A percentile compares a stretch with the other conserved stretches of the same genome.
Evolutionary conservation across 2,329 filamentous ascomycete species (phyloP).

Genomic region (Fusarium austroafricanum): DNA sequence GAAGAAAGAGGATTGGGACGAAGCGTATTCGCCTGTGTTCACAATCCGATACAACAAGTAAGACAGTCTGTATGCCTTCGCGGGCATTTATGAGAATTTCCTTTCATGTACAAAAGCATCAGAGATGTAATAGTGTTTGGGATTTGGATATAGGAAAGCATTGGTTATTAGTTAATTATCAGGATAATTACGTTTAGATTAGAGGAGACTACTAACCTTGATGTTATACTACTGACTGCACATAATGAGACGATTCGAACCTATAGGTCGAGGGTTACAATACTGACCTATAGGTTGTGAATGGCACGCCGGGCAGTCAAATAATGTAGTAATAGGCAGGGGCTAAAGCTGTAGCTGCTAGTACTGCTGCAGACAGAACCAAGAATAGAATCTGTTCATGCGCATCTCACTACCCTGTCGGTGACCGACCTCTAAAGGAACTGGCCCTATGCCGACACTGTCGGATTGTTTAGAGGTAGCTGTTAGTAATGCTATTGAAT

Average conservation of each 20-base stretch:
- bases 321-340: too few species aligned
- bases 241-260: too few species aligned
- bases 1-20: conserved; percentile 60
- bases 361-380: background rate
- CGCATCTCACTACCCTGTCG: too few species aligned
- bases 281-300: too few species aligned
- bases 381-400: background rate
- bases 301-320: too few species aligned
- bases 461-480: too few species aligned
- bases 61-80: background rate
- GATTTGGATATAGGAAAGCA: background rate
- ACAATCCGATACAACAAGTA: conserved; percentile 55
- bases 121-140: background rate
- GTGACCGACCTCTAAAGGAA: too few species aligned
- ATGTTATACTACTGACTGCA: too few species aligned
- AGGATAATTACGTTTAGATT: conserved; percentile 2
- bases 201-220: too few species aligned
- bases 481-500: too few species aligned
- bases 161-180: background rate
- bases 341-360: background rate
- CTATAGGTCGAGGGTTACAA: too few species aligned
- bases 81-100: background rate
- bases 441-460: too few species aligned
- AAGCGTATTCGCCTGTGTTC: conserved; percentile 56
- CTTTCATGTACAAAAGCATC: conserved; percentile 19